phyloP scores from a whole-genome alignment of 805 yeast species.

The Saccharomycopsis synnaedendra region DNA sequence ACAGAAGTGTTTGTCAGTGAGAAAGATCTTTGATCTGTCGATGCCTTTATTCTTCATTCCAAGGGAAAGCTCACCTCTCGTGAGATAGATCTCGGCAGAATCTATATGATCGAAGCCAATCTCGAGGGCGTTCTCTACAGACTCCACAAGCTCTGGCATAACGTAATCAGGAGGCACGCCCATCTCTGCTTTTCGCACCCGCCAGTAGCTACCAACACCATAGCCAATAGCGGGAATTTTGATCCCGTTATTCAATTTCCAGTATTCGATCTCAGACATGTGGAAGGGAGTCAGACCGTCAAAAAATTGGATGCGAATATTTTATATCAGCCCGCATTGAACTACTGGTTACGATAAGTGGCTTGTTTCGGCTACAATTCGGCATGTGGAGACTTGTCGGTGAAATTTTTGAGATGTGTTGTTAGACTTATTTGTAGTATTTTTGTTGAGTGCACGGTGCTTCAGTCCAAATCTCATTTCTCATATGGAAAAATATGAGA shows the following conservation, averaged over 20 bases:
- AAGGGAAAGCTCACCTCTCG: conserved; percentile 38
- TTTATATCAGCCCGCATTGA: neutral
- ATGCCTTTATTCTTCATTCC: conserved; percentile 30
- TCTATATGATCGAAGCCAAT: conserved; percentile 46
- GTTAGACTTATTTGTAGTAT: too few species aligned
- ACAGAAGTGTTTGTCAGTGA: conserved; percentile 42
- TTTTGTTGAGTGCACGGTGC: too few species aligned
- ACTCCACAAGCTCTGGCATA: conserved; percentile 22
- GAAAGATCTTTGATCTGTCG: conserved; percentile 27
- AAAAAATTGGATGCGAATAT: too few species aligned
- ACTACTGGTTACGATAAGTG: too few species aligned
- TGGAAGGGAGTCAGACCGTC: neutral
- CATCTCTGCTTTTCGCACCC: conserved; percentile 20
- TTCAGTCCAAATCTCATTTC: too few species aligned
- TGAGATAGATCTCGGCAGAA: conserved; percentile 45
- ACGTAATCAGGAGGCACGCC: conserved; percentile 4
- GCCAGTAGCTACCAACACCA: conserved; percentile 55
- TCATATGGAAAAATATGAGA: too few species aligned
- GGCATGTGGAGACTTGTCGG: too few species aligned
- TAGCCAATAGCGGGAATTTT: conserved; percentile 36
- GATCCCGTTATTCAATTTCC: conserved; percentile 26
- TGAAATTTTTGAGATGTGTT: too few species aligned
- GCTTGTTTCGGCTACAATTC: too few species aligned
- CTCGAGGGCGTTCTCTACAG: conserved; percentile 23
- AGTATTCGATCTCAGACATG: conserved; percentile 14